Percentiles rank a stretch among this genome's conserved stretches.
These are phyloP conservation scores for Nannochloris sp. DNA, from an alignment of 139 green algal genomes.

Conservation along the genomic window DNA sequence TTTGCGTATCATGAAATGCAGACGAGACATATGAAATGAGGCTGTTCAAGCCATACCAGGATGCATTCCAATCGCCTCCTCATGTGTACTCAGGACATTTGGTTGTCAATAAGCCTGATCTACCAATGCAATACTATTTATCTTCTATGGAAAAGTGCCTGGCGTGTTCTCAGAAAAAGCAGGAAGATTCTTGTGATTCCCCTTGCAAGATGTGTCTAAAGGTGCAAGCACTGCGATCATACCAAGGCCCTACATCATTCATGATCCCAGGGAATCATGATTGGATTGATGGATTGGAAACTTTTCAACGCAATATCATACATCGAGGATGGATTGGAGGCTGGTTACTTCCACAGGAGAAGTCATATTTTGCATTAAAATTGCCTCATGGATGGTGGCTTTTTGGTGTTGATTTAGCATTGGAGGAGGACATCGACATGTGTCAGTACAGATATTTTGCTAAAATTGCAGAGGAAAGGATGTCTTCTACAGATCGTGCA, in stretches of 20 bases:
- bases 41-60: slow-evolving; percentile 70
- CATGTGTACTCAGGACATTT: slow-evolving; percentile 62
- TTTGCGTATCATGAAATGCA: background rate
- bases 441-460: slow-evolving; percentile 82
- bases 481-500: slow-evolving; percentile 56
- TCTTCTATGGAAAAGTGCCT: background rate
- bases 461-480: slow-evolving; percentile 63
- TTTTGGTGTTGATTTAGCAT: slow-evolving; percentile 76
- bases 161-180: background rate
- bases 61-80: slow-evolving; percentile 63
- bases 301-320: slow-evolving; percentile 63
- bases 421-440: slow-evolving; percentile 69
- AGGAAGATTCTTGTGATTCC: background rate
- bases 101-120: slow-evolving; percentile 64
- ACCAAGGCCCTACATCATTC: slow-evolving; percentile 62
- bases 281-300: slow-evolving; percentile 78
- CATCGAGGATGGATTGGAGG: slow-evolving; percentile 80
- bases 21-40: slow-evolving; percentile 70
- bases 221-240: slow-evolving; percentile 36
- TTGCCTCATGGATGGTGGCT: slow-evolving; percentile 82
- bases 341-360: slow-evolving; percentile 74
- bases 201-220: slow-evolving; percentile 17
- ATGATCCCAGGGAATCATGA: slow-evolving; percentile 78
- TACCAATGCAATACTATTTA: slow-evolving; percentile 10
- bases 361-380: slow-evolving; percentile 74